phyloP scores from a whole-genome alignment of 768 basidiomycete genomes.

The Leccinum truebloodii region DNA sequence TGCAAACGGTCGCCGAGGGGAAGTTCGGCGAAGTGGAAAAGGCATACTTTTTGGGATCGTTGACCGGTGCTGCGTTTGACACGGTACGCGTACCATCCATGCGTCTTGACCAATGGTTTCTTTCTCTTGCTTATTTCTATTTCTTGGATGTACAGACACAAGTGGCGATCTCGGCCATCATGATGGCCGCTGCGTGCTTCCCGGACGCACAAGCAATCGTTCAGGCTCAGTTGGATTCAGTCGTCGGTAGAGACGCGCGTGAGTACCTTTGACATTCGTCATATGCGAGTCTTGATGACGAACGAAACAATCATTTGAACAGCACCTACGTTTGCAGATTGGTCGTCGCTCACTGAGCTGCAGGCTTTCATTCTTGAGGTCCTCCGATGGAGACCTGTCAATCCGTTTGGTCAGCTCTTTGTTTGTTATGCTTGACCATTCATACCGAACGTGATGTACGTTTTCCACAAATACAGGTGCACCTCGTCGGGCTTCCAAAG shows the following conservation, averaged over 20 bases:
- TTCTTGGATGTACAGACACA: conserved; percentile 21
- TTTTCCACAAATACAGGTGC: conserved; percentile 11
- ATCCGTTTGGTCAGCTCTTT: conserved; percentile 26
- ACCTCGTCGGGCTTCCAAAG: conserved; percentile 27
- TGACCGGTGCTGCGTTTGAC: conserved; percentile 65
- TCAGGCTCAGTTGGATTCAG: conserved; percentile 38
- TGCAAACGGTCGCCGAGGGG: conserved; percentile 45
- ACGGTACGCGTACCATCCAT: conserved; percentile 34
- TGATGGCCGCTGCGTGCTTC: conserved; percentile 40
- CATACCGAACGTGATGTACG: neutral
- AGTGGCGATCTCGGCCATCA: conserved; percentile 29
- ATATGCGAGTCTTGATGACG: neutral
- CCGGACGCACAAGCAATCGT: conserved; percentile 36
- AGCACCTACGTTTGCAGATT: conserved; percentile 42
- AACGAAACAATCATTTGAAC: neutral
- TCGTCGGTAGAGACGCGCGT: conserved; percentile 40
- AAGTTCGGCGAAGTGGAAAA: conserved; percentile 52
- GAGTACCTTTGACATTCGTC: conserved; percentile 3
- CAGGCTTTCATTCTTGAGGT: conserved; percentile 41
- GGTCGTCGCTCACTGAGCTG: conserved; percentile 33
- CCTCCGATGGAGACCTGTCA: conserved; percentile 41
- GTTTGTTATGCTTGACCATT: too few species aligned
- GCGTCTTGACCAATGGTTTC: neutral
- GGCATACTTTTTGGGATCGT: conserved; percentile 58
- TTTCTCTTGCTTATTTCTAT: neutral